Evolutionary conservation across 73 alveolate species (phyloP), one percentile per base, ranked within the genome.

Genomic region (Paramecium octaurelia): DNA sequence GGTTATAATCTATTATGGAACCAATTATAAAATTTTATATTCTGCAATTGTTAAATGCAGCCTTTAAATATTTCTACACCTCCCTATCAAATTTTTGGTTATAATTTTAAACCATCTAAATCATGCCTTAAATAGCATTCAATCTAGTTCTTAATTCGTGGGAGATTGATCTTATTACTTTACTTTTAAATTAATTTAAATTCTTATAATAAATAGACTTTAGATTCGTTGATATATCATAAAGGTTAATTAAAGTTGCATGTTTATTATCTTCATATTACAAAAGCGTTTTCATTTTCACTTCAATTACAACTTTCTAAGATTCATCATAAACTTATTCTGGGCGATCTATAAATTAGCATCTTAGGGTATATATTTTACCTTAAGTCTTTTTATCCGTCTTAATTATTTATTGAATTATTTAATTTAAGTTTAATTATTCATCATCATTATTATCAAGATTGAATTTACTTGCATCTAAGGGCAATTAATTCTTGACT

Each of bases 141-240:
- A 73, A 73, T 73, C 87, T 35, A 35, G 87, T 73, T 20, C 87
- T 34, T 73, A 73, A 73, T 73, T 73, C 87, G 12, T 73, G 87
- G 14, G 87, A 73, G 16, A 73, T 73, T 5, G 87, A 73, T 35
- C 87, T 31, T 16, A 73, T 36, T 36, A 73, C 87, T 73, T 40
- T 35, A 35, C 87, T 73, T 73, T 73, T 73, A 34, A 73, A 73
- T 36, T 73, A 73, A 73, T 73, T 73, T 12, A 73, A 36, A 34
- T 40, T 73, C 31, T 73, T 73, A 38, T 73, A 73, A 73, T 73
- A 73, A 4, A 43, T 40, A 35, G 87, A 73, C 46, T 38, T 73
- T 36, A 73, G 38, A 36, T 34, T 73, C 1, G 54, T 34, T 73
- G 87, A 73, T 10, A 73, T 73, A 38, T 73, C 87, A 36, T 73